These are phyloP conservation scores for Podospora didyma DNA, from an alignment of 495 filamentous ascomycete species.

Conservation along the genomic window DNA sequence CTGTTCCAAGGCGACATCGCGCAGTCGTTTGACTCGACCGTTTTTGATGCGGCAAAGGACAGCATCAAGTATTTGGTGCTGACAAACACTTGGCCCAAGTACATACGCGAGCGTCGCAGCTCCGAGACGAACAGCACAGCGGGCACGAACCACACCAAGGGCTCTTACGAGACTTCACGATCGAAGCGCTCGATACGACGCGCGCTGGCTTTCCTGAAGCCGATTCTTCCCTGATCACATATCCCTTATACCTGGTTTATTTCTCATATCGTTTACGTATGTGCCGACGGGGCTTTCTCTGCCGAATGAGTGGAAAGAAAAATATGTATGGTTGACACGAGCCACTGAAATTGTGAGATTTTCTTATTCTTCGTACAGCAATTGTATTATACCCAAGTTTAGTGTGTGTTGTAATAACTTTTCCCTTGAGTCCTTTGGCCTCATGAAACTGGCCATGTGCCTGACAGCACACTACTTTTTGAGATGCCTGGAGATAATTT, in stretches of 20 bases:
- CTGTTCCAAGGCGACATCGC: slow-evolving; percentile 40
- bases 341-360: too few relatives aligned
- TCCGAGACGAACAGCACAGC: slow-evolving; percentile 11
- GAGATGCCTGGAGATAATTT: too few relatives aligned
- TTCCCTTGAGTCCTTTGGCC: too few relatives aligned
- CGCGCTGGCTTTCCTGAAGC: slow-evolving; percentile 15
- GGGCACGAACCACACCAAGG: not conserved
- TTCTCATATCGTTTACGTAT: too few relatives aligned
- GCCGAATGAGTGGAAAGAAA: not conserved
- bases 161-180: not conserved
- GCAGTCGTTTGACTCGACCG: slow-evolving; percentile 41
- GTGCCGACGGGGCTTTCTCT: too few relatives aligned
- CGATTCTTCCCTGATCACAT: not conserved
- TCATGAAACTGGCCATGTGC: too few relatives aligned
- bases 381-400: too few relatives aligned
- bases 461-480: too few relatives aligned
- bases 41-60: slow-evolving; percentile 58
- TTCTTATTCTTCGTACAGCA: too few relatives aligned
- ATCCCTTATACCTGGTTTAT: too few relatives aligned
- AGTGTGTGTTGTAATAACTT: too few relatives aligned
- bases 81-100: slow-evolving; percentile 69
- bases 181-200: slow-evolving; percentile 8
- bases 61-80: slow-evolving; percentile 66
- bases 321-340: too few relatives aligned
- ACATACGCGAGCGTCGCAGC: slow-evolving; percentile 37